Base-by-base conservation (phyloP, 2,329 filamentous ascomycete species). In the Diaporthe caulivora region DNA sequence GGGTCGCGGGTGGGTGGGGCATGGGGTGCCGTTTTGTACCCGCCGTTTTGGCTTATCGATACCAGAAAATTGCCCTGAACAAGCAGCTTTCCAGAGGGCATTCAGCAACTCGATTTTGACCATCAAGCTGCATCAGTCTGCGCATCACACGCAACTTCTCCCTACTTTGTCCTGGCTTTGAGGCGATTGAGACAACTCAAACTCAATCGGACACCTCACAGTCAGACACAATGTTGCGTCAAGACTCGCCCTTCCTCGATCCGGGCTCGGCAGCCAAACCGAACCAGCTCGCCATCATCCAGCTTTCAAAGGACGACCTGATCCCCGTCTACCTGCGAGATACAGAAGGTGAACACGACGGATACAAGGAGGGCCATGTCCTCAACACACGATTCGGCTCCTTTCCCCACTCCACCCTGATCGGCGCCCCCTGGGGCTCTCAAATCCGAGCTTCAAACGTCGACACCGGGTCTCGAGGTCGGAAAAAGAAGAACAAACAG, bases 311-410 rank as follows among this genome's bases (percentile, higher is more conserved):
- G 83, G 95, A 98, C 83, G 92, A 93, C 75, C 91, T 95, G 76
- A 88, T 95, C 51, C 95, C 96, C 10, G 87, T 95, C 34, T 91
- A 94, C 75, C 89, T 95, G 37, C 87, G 89, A 76, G 85, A 89
- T 40, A 87, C 88, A 29, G 87, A 89, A 49, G 91, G 90, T 69
- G 88, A 90, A 54, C 87, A 92, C 76, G 89, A 92, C 79, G 93
- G 93, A 74, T 95, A 95, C 78, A 89, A 90, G 40, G 93, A 95
- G 80, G 93, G 93, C 47, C 92, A 92, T 60, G 93, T 95, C 2
- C 91, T 95, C 70, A 98, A 98, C 84, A 99, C 96, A 1, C 92
- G 95, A 57, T 99, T 98, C 80, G 97, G 97, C 64, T 98, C 95
- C 0, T 96, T 95, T 75, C 94, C 94, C 0, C 94, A 96, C 80